Evolutionary conservation across 768 basidiomycete species (phyloP).

Genomic region (Lactarius pseudohatsudake): DNA sequence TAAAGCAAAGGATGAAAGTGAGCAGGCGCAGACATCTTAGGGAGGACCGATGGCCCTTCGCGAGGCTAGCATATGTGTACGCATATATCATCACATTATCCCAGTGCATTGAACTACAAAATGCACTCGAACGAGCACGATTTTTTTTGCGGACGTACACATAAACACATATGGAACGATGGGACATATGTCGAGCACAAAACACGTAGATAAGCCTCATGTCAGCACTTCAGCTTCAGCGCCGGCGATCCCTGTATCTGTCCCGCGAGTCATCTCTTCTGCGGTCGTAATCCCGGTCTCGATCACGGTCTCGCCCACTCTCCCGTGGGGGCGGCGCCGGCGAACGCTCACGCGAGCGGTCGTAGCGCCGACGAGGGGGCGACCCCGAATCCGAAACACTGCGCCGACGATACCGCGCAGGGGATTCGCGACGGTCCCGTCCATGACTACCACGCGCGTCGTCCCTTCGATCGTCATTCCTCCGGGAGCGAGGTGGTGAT

Average conservation of each 20-base stretch:
- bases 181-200: neutral
- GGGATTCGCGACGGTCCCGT: conserved; percentile 11
- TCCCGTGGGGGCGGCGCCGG: conserved; percentile 13
- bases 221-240: conserved; percentile 18
- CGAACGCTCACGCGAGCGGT: conserved; percentile 15
- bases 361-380: conserved; percentile 21
- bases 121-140: neutral
- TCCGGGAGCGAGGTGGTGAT: conserved; percentile 24
- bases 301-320: conserved; percentile 11
- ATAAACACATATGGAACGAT: neutral
- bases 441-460: conserved; percentile 13
- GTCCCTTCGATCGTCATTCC: conserved; percentile 7
- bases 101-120: conserved; percentile 3
- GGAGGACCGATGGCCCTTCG: neutral
- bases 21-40: neutral
- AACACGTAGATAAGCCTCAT: neutral
- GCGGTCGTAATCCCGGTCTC: conserved; percentile 16
- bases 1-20: conserved; percentile 35
- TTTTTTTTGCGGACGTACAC: neutral
- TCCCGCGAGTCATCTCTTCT: conserved; percentile 27
- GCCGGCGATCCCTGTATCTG: conserved; percentile 24
- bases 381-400: conserved; percentile 22
- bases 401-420: conserved; percentile 21
- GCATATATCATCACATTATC: conserved; percentile 4
- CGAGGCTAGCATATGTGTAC: neutral